Evolutionary conservation across 352 stramenopile species (phyloP).

Genomic region (Phytophthora niederhauseri): DNA sequence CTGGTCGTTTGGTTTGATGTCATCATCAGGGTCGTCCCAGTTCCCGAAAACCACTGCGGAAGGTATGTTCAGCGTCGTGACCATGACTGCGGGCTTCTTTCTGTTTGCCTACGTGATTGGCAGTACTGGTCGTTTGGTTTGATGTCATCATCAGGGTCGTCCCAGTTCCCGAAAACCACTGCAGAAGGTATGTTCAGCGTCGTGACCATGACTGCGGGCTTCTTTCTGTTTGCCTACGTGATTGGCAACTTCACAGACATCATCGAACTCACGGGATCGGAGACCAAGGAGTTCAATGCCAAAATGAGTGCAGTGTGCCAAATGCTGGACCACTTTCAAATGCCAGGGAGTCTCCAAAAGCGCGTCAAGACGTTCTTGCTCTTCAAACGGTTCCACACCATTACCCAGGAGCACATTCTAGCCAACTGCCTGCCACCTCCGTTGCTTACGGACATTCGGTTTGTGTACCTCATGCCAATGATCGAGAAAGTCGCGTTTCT

Average conservation of each 20-base stretch:
- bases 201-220: slow-evolving; percentile 59
- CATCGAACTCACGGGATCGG: slow-evolving; percentile 55
- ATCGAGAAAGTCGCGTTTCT: slow-evolving; percentile 68
- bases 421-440: slow-evolving; percentile 60
- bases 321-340: slow-evolving; percentile 54
- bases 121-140: slow-evolving; percentile 71
- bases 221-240: slow-evolving; percentile 73
- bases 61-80: slow-evolving; percentile 51
- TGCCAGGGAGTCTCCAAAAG: slow-evolving; percentile 40
- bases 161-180: slow-evolving; percentile 47
- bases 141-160: slow-evolving; percentile 54
- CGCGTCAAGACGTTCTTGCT: slow-evolving; percentile 66
- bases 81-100: slow-evolving; percentile 68
- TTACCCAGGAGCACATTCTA: slow-evolving; percentile 63
- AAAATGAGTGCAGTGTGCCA: slow-evolving; percentile 56
- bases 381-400: slow-evolving; percentile 67
- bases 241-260: slow-evolving; percentile 67
- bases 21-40: slow-evolving; percentile 48
- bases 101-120: slow-evolving; percentile 71
- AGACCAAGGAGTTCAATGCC: slow-evolving; percentile 61
- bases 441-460: slow-evolving; percentile 59
- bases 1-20: slow-evolving; percentile 67
- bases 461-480: slow-evolving; percentile 62
- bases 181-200: slow-evolving; percentile 53
- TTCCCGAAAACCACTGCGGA: slow-evolving; percentile 47